Base-by-base conservation (phyloP, 208 protist genomes). In the Sergeia podlipaevii region DNA sequence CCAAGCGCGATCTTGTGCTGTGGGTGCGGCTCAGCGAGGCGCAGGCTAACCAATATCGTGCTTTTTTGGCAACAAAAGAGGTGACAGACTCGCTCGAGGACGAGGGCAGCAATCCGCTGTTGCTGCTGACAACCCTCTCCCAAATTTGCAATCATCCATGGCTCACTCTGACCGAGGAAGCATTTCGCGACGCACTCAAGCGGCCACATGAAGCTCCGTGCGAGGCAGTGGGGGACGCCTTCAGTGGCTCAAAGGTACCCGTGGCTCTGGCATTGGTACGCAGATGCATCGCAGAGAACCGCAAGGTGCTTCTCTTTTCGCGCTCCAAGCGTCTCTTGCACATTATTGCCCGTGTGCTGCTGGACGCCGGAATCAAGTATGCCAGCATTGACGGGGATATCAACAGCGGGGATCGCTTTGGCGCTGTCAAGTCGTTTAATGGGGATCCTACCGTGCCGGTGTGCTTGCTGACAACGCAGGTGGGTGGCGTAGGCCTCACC, bases 401-500 rank as follows among this genome's bases (percentile, higher is more conserved):
- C 5, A 53, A 58, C 18, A 57, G 51, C 30, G 69, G 74, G 46
- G 53, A 67, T 11, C 86, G 86, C 23, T 52, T 69, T 30, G 48
- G 45, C 29, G 62, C 33, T 10, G 93, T 99, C 3, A 61, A 86
- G 1, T 20, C 38, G 1, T 99, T 97, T 74, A 97, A 98, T 57
- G 55, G 38, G n/a, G 45, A 65, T 8, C 17, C 49, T 4, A 13
- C 54, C 29, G 30, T 77, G 55, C 49, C 73, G 76, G 75, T 98
- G 80, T 96, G 98, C 65, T 49, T 99, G 0, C 68, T 99, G 1
- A 97, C 91, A 8, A 99, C 97, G 21, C 89, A 97, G 51, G 97
- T 97, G 5, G 98, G 98, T 49, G 98, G 98, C 23, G 75, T 99
- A 6, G 98, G 98, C 41, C 89, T 99, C 21, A 99, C 97, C 27